These are phyloP conservation scores for Penicillium sp. DNA, from an alignment of 2,329 filamentous ascomycete species.

Conservation along the genomic window DNA sequence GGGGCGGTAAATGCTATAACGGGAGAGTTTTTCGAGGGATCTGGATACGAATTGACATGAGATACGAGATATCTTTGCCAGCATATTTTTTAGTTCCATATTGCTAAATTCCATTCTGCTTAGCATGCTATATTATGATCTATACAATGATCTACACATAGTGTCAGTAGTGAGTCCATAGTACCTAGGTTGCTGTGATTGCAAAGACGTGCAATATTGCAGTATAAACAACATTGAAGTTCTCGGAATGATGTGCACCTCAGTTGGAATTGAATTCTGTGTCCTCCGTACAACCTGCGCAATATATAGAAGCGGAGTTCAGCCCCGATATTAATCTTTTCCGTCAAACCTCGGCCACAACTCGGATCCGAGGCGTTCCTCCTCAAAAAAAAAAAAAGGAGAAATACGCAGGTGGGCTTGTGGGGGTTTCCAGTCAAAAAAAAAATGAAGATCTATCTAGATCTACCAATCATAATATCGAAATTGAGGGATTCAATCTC, in stretches of 20 bases:
- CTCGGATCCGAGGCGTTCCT: background rate
- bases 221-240: too few relatives aligned
- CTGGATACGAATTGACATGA: conserved; percentile 23
- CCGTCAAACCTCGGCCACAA: background rate
- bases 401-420: background rate
- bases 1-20: conserved; percentile 49
- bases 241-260: too few relatives aligned
- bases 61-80: conserved; percentile 21
- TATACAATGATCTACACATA: too few relatives aligned
- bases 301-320: background rate
- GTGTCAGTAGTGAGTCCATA: too few relatives aligned
- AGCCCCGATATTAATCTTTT: background rate
- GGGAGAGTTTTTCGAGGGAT: background rate
- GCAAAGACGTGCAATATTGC: too few relatives aligned
- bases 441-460: background rate
- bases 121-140: conserved; percentile 1
- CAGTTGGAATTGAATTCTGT: background rate
- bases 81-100: conserved; percentile 9
- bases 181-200: too few relatives aligned
- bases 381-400: background rate
- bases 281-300: background rate
- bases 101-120: conserved; percentile 9
- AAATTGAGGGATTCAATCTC: background rate
- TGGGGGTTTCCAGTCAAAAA: background rate
- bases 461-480: conserved; percentile 1